Base-by-base conservation (phyloP, 2,329 filamentous ascomycete genomes). In the Nemania sp. region DNA sequence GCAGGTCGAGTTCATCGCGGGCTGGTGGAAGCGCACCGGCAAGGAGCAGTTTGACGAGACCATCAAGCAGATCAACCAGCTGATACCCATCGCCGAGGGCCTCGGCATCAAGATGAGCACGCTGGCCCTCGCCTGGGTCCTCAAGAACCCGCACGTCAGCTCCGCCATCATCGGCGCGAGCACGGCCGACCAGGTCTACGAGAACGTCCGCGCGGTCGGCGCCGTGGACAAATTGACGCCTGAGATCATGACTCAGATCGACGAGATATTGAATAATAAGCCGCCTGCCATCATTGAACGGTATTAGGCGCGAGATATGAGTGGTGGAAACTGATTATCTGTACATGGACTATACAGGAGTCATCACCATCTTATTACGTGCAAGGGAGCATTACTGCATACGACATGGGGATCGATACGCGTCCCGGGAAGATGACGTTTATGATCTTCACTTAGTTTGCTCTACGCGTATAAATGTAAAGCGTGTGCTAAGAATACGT, bases 51-150 rank as follows among this genome's bases (percentile, higher is more conserved):
- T 88, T 86, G 82, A 87, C 58, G 80, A 79, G 60, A 78, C 87
- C 58, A 82, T 93, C 68, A 82, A 87, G 70, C 87, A 87, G 77
- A 87, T 92, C 60, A 86, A 85, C 73, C 83, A 85, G 74, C 80
- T 89, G 69, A 80, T 87, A 82, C 83, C 87, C 58, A 85, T 94
- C 70, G 91, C 92, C 1, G 85, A 92, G 62, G 85, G 84, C 73
- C 81, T 93, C 47, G 89, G 86, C 13, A 83, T 90, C 67, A 88
- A 86, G 77, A 79, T 83, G 79, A 83, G 81, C 73, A 82, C 83
- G 59, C 81, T 90, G 51, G 87, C 88, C 0, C 81, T 90, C 60
- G 88, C 87, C 1, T 91, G 89, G 88, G 86, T 88, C 15, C 80
- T 90, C 56, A 86, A 84, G 76, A 90, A 90, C 76, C 83, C 84